Evolutionary conservation across 768 basidiomycete species (phyloP), one percentile per base, ranked within the genome.

Genomic region (Tricholoma terreum): DNA sequence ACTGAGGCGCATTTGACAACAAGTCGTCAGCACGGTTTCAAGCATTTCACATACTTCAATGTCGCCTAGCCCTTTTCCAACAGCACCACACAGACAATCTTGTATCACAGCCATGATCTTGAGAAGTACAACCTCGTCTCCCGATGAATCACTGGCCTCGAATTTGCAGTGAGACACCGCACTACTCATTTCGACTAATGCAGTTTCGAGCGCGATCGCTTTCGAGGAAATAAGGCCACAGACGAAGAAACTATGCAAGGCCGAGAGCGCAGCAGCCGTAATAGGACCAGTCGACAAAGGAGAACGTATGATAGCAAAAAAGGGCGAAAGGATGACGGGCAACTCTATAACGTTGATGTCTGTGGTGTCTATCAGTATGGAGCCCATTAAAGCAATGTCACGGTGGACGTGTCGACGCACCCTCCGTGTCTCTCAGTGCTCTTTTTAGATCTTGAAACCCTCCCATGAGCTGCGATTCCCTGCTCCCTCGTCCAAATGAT

Each of bases 21-120:
- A 94, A 50, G 96, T 98, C 10, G 94, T 96, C 63, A 99, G 73
- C 4, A 98, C 96, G 1, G 95, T 96, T 72, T 99, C 97, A 63
- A 99, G 77, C 89, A 99, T 94, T 73, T 98, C 97, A 69, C 97
- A 99, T 14, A 98, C 88, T 68, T 94, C 93, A 53, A 97, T 84
- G 65, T 99, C 96, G 24, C 91, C 92, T 34, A 98, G 80, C 9
- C 79, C 77, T n/a, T 73, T 69, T 1, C 91, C 89, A 27, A 92
- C 84, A 56, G 72, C 75, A 52, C 85, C 80, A 61, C 87, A 87
- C 61, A 97, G 78, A 64, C 90, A 89, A 61, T 90, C 85, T 59
- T 92, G 85, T 52, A 96, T 94, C 15, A 98, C 87, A 7, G 87
- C 82, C 79, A 98, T 84, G 58, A 98, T 94, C 70, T 87, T 91